These are phyloP conservation scores for Nicotiana obtusifolia DNA, from an alignment of 257 asterid genomes.

Conservation along the genomic window DNA sequence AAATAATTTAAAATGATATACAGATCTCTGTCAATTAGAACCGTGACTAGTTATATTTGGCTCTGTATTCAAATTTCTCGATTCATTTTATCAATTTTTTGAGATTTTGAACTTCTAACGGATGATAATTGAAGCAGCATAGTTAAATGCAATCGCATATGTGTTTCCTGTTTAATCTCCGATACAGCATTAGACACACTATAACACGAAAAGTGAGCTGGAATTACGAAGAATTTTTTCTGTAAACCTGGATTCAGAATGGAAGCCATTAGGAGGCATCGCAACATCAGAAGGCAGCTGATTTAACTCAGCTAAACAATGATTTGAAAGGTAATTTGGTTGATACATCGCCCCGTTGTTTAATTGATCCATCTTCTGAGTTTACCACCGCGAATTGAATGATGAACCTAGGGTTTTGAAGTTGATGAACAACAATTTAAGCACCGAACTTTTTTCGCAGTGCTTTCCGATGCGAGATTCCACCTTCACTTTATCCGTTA, in stretches of 20 bases:
- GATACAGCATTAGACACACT: neutral
- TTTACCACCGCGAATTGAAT: neutral
- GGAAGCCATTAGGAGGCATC: conserved; percentile 30
- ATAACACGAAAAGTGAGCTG: neutral
- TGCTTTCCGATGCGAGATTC: conserved; percentile 5
- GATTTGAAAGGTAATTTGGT: conserved; percentile 39
- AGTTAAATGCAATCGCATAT: neutral
- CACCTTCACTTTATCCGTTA: neutral
- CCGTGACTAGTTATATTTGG: neutral
- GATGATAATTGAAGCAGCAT: neutral
- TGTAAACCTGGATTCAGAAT: conserved; percentile 45
- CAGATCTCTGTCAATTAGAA: neutral
- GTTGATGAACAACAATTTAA: neutral
- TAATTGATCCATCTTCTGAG: conserved; percentile 48
- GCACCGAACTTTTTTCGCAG: neutral
- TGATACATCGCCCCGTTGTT: conserved; percentile 42
- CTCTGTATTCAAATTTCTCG: neutral
- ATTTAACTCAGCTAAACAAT: conserved; percentile 29
- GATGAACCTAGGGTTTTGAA: neutral
- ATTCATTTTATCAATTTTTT: neutral
- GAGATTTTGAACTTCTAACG: neutral
- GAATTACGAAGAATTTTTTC: neutral
- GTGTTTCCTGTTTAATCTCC: neutral
- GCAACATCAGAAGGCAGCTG: conserved; percentile 40
- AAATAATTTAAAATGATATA: neutral